Base-by-base conservation (phyloP, 2,329 filamentous ascomycete genomes). In the Aspergillus fructus region DNA sequence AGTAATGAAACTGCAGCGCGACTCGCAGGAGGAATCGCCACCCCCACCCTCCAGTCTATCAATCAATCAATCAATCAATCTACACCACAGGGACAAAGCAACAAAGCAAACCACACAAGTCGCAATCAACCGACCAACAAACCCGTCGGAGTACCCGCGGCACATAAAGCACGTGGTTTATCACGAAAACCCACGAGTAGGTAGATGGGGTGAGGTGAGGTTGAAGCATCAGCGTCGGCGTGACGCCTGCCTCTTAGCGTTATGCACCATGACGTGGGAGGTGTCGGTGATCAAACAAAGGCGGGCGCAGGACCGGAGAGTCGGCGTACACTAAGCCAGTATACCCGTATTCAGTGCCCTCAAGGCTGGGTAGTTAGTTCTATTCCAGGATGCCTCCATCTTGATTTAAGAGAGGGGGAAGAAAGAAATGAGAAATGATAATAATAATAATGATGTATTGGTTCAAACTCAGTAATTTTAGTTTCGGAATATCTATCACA, bases 211-310 rank as follows among this genome's bases (percentile, higher is more conserved):
- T 33, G 45, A 17, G 21, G 6, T 21, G n/a, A 33, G 13, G 30
- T n/a, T 21, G 27, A 13, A 37, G 46, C 45, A 37, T 34, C 13
- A 17, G n/a, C 30, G 33, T 34, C 24, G 27, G 27, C 33, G 45
- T 54, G 37, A 33, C 39, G 42, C 21, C 2, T 17, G n/a, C 9
- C 17, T 12, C 33, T 30, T 52, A 39, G 54, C 24, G 34, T 30
- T 46, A 56, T 56, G 55, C 55, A 53, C 24, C 21, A 56, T 56
- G 55, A 56, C 55, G 55, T 56, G 49, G 55, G 55, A 52, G 55
- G 34, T 23, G 42, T 42, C 15, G 27, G 42, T 43, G 47, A 48
- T 48, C 46, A 48, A 37, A 37, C 46, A 48, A 37, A 37, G 9
- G 40, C 40, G 40, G 40, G 27, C 27, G 27, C 27, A 30, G 27